Base-by-base conservation (phyloP, 371 early-diverging fungal species). In the Dinochytrium kinnereticum region DNA sequence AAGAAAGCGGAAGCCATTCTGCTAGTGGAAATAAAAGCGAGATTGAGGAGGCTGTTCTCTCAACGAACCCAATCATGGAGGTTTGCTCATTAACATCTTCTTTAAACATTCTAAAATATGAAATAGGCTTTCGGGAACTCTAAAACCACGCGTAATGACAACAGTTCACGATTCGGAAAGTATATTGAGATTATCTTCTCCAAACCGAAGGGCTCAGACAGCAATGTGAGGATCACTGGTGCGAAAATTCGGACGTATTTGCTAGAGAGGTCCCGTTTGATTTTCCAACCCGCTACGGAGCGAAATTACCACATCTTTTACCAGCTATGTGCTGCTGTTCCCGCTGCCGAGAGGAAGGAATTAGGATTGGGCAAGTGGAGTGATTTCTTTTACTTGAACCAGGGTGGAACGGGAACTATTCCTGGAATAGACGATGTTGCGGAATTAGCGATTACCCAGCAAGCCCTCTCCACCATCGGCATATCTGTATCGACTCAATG, bases 231-330 rank as follows among this genome's bases (percentile, higher is more conserved):
- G 38, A 97, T 98, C 80, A 88, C 91, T 44, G 99, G 99, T 61
- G 99, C 98, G 10, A 90, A 85, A 65, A 98, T 98, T 76, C 89
- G 97, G 73, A 98, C 96, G 7, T 99, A 98, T 80, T 88, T 99
- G 19, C 81, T 99, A 72, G 99, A 99, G 82, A 91, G 96, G 69
- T 96, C 97, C n/a, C 91, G 99, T 76, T 85, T 99, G 64, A 91
- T 95, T 34, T 95, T 94, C 80, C 98, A 97, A 81, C 94, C 95
- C 0, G 85, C 89, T 50, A 84, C 87, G 0, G 77, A 57, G 38
- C 89, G 98, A 79, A 99, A 98, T 87, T 99, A 98, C 83, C 99
- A 99, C 83, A 95, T 99, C 70, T 99, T 99, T 82, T 99, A 99
- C 84, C 96, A 94, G 90, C 88, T 99, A 28, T 93, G 96, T 82